Base-by-base conservation (phyloP, 2,329 filamentous ascomycete species). In the Penicillium thymicola region DNA sequence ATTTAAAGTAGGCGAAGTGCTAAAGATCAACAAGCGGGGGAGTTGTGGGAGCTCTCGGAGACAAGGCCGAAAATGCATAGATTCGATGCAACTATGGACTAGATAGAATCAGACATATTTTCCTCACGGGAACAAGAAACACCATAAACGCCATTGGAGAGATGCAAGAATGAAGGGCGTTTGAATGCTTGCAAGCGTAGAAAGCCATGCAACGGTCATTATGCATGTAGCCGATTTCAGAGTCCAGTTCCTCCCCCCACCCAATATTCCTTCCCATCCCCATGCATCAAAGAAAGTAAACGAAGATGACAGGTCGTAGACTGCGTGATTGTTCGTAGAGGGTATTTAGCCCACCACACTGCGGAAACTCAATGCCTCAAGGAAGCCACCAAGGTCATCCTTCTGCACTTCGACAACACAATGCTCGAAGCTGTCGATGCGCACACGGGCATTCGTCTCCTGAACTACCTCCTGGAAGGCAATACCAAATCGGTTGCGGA, bases 401-500 rank as follows among this genome's bases (percentile, higher is more conserved):
- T 96, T 97, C 76, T 88, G 88, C n/a, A 99, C 93, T 73, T 99
- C 94, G 45, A 97, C 92, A 8, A 97, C 94, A 68, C 91, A 96
- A 72, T 96, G 90, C 75, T 99, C 94, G 69, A 99, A 99, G 73
- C 90, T 95, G 75, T 99, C 94, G 70, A 97, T 95, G 58, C 92
- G 81, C 21, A 97, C 92, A 16, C 92, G 79, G 0, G 93, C 90
- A 57, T 88, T 94, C 16, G 93, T 97, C 79, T 97, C 91, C 50
- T 88, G 85, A 2, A 96, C 89, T 0, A 97, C 94, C 69, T 96
- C 92, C 72, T 97, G 92, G 73, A 99, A 99, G 3, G 94, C 93
- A 67, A 88, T 92, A 8, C 94, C 94, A 69, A 99, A 99, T 48
- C 89, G 85, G 75, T 97, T 99, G 51, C 90, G 78, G 2, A 92